Base-by-base conservation (phyloP, 2,329 filamentous ascomycete species). In the Chaetomium globosum region DNA sequence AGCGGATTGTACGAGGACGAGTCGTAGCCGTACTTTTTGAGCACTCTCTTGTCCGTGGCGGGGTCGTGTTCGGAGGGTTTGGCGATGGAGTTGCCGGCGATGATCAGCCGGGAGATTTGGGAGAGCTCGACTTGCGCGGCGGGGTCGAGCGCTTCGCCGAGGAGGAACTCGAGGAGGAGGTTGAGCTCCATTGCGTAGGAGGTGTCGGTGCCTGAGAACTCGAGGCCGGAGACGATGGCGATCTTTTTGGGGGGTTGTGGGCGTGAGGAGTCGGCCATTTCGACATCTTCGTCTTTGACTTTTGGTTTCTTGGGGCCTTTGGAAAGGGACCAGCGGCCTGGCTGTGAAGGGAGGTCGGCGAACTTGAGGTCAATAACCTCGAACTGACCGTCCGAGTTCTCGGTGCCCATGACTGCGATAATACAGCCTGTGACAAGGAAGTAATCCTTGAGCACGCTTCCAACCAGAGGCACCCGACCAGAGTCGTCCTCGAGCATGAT, bases 401-500 rank as follows among this genome's bases (percentile, higher is more conserved):
- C 95, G 0, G 93, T 97, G 43, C 95, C 95, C 80, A 99, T 87
- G 3, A 93, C 93, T n/a, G 93, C 93, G 51, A 98, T 85, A 72
- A 99, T 93, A 72, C 92, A 96, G 30, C 95, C 95, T 0, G 95
- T 99, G 2, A 97, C 94, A 8, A 98, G 84, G 66, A 92, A 82
- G 28, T 90, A 83, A 0, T 85, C 83, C 68, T 84, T 81, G 56
- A 99, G 80, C 23, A 87, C 77, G 51, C 85, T 83, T 3, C 95
- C 95, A 0, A 90, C 88, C 8, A 99, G 80, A 23, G 88, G 85
- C 70, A 99, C 82, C 28, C 96, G 89, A 55, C 95, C 95, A 0
- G 93, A 97, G 77, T 98, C 94, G 76, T 99, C 95, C 77, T 99
- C 95, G 48, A 99, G 81, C 88, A 96, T 96, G 70, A 92, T 85